Conservation (phyloP, 1,284 basidiomycete genomes). For the Ustilago loliicola region DNA sequence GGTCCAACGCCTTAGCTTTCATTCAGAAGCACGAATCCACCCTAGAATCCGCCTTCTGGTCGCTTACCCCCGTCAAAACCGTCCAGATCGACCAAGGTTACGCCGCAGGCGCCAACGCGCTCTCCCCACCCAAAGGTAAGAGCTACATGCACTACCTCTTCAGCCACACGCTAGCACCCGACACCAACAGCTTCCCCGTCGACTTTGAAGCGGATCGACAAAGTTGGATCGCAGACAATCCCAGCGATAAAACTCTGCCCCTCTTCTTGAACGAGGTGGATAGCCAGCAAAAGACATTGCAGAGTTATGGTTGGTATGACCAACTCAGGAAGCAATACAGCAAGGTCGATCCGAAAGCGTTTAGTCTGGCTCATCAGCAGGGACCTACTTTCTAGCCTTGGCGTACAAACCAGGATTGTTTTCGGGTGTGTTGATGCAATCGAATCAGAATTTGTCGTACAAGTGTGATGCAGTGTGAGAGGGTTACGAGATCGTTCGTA, state of each 20-base stretch:
- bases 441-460: background rate
- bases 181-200: conserved; percentile 18
- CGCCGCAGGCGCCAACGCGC: conserved; percentile 40
- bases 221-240: conserved; percentile 19
- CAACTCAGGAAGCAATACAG: conserved; percentile 30
- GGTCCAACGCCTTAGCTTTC: conserved; percentile 16
- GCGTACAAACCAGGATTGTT: background rate
- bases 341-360: conserved; percentile 37
- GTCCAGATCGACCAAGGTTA: conserved; percentile 36
- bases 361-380: conserved; percentile 25
- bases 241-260: conserved; percentile 27
- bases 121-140: conserved; percentile 24
- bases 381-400: conserved; percentile 26
- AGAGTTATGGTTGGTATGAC: conserved; percentile 37
- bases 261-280: conserved; percentile 58
- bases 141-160: conserved; percentile 34
- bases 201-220: conserved; percentile 17
- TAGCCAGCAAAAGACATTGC: conserved; percentile 31
- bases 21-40: conserved; percentile 11
- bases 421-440: background rate
- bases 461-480: background rate
- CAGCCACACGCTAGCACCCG: conserved; percentile 7
- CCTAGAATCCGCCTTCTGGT: conserved; percentile 25
- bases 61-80: conserved; percentile 37
- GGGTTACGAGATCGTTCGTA: conserved; percentile 7